Base-by-base conservation (phyloP, 257 asterid genomes). In the Penstemon davidsonii region DNA sequence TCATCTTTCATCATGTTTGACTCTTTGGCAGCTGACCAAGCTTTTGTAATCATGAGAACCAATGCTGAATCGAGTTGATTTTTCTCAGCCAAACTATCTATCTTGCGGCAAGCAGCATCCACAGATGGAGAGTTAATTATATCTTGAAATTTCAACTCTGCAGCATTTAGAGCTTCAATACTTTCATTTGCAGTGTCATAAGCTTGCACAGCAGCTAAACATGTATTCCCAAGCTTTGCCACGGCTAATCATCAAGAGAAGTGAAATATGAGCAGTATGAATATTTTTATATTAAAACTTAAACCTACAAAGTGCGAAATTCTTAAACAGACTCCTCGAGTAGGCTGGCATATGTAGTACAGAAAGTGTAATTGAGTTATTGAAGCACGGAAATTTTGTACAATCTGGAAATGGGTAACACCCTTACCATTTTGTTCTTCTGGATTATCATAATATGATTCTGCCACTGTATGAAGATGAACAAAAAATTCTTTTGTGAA, bases 11-110 rank as follows among this genome's bases (percentile, higher is more conserved):
- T 67, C 96, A 91, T 86, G 86, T 76, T 81, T 0, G 97, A 77
- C 76, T 88, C 99, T 80, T 94, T 94, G 71, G 97, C 91, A 74
- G 91, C 91, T 42, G 99, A 84, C 99, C 99, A 94, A 70, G 97
- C 97, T 81, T 94, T 94, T 36, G 96, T 75, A 67, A 86, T 82
- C 96, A 88, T 84, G 78, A 90, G 96, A 62, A 85, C 92, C 71
- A 94, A 66, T 33, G 97, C 92, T 0, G 99, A 82, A 75, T 91
- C 97, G 43, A 94, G 91, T 80, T 91, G 89, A 75, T 88, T 88
- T 76, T 85, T 88, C 63, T 81, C 87, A 7, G 96, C 99, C 80
- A 91, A 78, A 77, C 79, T 83, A 75, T 91, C 99, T 67, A 94
- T 94, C 80, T 94, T 91, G 81, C 82, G 79, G 78, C 95, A 87